A percentile compares a stretch with the other conserved stretches of the same genome.
phyloP scores from a whole-genome alignment of 352 stramenopile species.

The Phytophthora ohioensis region DNA sequence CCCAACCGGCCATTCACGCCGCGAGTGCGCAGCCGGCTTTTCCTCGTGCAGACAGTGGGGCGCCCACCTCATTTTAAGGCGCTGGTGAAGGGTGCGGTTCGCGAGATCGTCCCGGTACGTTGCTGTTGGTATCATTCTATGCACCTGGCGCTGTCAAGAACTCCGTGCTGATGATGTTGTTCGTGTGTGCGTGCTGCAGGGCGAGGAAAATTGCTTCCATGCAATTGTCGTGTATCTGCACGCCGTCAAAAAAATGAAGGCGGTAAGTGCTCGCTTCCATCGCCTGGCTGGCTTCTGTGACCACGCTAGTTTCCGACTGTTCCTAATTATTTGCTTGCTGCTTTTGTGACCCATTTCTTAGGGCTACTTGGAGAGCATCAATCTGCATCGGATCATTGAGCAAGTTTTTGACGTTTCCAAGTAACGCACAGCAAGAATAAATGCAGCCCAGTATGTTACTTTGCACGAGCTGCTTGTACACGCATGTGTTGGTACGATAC shows the following conservation, averaged over 20 bases:
- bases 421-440: conserved; percentile 46
- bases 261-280: conserved; percentile 47
- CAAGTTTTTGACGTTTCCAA: conserved; percentile 88
- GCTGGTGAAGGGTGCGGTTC: conserved; percentile 75
- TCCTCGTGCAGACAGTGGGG: conserved; percentile 77
- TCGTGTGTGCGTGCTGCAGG: conserved; percentile 43
- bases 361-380: conserved; percentile 90
- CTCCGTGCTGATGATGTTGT: conserved; percentile 2
- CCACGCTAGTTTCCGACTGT: background rate
- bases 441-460: conserved; percentile 25
- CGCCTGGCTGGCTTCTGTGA: background rate
- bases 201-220: conserved; percentile 88
- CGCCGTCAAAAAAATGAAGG: conserved; percentile 88
- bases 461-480: conserved; percentile 20
- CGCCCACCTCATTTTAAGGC: conserved; percentile 89
- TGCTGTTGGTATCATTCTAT: conserved; percentile 1
- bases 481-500: conserved; percentile 8
- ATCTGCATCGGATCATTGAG: conserved; percentile 87
- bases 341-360: conserved; percentile 27
- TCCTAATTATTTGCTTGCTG: background rate
- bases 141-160: background rate
- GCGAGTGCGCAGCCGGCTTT: conserved; percentile 73
- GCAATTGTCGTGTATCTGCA: conserved; percentile 87
- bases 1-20: conserved; percentile 80
- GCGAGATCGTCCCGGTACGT: conserved; percentile 84